Conservation (phyloP, 2,329 filamentous ascomycete genomes). For the Hypoxylon sp. region DNA sequence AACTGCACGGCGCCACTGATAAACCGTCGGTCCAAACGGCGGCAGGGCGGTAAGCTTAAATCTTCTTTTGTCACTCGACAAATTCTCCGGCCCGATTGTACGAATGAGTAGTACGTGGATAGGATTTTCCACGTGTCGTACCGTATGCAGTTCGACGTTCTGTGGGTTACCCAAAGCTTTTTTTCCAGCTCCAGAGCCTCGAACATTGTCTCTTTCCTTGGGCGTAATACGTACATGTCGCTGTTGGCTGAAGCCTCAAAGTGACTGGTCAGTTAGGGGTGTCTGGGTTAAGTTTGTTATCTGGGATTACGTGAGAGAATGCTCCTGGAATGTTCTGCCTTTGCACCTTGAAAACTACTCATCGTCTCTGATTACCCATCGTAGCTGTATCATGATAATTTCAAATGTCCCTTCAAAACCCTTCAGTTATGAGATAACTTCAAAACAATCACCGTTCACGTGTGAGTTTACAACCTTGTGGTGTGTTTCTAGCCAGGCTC, state of each 20-base stretch:
- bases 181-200: conserved; percentile 28
- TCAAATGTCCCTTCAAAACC: conserved; percentile 15
- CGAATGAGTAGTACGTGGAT: conserved; percentile 43
- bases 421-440: conserved; percentile 13
- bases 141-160: conserved; percentile 38
- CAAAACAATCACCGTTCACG: conserved; percentile 34
- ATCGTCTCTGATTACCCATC: conserved; percentile 7
- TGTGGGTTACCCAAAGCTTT: conserved; percentile 34
- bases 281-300: conserved; percentile 22
- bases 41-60: conserved; percentile 45
- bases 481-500: conserved; percentile 37
- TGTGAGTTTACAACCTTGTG: conserved; percentile 24
- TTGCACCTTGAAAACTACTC: conserved; percentile 3
- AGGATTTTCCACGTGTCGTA: conserved; percentile 40
- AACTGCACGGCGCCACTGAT: conserved; percentile 33
- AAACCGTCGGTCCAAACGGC: conserved; percentile 37
- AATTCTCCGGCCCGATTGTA: conserved; percentile 43
- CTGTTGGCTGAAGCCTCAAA: conserved; percentile 33
- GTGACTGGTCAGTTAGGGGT: conserved; percentile 33
- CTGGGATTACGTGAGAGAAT: conserved; percentile 37
- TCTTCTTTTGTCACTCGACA: conserved; percentile 40
- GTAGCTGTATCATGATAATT: conserved; percentile 10
- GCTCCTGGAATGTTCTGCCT: conserved; percentile 7
- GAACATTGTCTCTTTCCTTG: neutral
- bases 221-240: conserved; percentile 2